Base-by-base conservation (phyloP, 2,329 filamentous ascomycete genomes). In the Colletotrichum spaethianum region DNA sequence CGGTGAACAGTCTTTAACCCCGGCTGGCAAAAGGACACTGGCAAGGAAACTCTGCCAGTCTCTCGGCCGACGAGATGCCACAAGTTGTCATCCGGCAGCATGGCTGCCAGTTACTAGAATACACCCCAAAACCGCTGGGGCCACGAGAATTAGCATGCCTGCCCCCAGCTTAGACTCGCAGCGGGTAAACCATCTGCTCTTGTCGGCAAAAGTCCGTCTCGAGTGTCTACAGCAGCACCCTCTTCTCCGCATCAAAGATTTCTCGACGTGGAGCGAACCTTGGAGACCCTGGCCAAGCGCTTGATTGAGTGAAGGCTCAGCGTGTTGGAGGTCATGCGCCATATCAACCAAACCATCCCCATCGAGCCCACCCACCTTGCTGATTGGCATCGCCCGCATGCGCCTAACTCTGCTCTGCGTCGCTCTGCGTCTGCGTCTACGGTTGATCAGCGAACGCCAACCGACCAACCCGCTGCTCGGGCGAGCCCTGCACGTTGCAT, bases 161-260 rank as follows among this genome's bases (percentile, higher is more conserved):
- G 20, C 52, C 40, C 67, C 66, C 55, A 46, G 60, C 28, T 61
- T 44, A 18, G 40, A 38, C 50, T 52, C 23, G 61, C 67, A 61
- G 67, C 70, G 70, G 70, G 57, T 71, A 73, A 73, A 73, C 70
- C n/a, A n/a, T n/a, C n/a, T 50, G 52, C 50, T 48, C 44, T 71
- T 46, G 71, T 71, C 42, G 62, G 67, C 67, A 73, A 73, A 66
- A 62, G 57, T 71, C 44, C 55, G 42, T 50, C 40, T 40, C 61
- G 50, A 63, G 69, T 46, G 7, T 6, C 11, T 50, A 28, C 9
- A 14, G 48, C 69, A 28, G 59, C 65, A 72, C n/a, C n/a, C n/a
- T 72, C 59, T 60, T 72, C 69, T 72, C 70, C 67, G 61, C 70
- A 65, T 42, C 67, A 28, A 59, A 40, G 61, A 66, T 46, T 62